Evolutionary conservation across 305 asterid genomes (phyloP).

Genomic region (Fraxinus dipetala): DNA sequence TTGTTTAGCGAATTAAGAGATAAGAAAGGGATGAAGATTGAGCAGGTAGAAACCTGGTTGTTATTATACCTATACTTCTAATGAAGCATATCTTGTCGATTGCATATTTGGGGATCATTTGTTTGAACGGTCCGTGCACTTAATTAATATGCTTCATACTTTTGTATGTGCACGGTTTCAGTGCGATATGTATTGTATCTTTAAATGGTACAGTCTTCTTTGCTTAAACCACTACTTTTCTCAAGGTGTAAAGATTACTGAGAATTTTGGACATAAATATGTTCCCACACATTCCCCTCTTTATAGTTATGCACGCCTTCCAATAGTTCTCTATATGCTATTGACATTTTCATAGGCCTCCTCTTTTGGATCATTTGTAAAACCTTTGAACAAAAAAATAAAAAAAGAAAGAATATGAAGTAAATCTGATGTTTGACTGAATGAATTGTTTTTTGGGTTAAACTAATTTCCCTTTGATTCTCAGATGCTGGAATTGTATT

Average conservation of each 20-base stretch:
- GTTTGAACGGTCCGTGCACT: background rate
- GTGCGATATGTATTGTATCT: background rate
- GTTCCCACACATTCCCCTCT: background rate
- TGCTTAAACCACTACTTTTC: background rate
- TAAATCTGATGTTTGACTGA: background rate
- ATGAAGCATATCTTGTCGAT: background rate
- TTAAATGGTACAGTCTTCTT: background rate
- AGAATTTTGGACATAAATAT: background rate
- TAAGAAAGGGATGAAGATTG: background rate
- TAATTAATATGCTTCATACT: background rate
- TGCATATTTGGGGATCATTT: constrained; percentile 9
- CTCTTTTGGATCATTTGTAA: background rate
- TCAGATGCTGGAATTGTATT: background rate
- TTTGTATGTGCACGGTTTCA: background rate
- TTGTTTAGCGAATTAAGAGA: background rate
- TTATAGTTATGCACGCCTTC: background rate
- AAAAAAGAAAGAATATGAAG: background rate
- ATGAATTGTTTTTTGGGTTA: background rate
- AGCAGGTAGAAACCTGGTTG: background rate
- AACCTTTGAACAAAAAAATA: background rate
- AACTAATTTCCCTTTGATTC: background rate
- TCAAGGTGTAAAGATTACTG: background rate
- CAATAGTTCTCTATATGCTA: background rate
- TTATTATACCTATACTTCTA: background rate
- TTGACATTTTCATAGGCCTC: background rate